Evolutionary conservation across 2,329 filamentous ascomycete genomes (phyloP), one percentile per base, ranked within the genome.

Genomic region (Cladosporium sp.): DNA sequence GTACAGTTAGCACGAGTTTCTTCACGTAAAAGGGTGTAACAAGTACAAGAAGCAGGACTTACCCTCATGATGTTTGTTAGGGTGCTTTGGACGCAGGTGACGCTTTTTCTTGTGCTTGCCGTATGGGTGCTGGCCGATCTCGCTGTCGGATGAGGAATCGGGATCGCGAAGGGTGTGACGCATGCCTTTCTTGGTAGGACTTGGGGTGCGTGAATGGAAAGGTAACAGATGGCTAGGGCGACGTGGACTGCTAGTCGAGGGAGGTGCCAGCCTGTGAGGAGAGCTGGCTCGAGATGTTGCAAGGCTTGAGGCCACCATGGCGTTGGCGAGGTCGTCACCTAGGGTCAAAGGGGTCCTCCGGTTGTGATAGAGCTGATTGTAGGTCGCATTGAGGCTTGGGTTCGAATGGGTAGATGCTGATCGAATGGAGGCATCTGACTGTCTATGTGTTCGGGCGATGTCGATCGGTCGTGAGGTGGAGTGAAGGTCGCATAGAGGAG

Each of bases 281-380:
- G 69, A 55, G 64, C 65, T 54, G 63, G 64, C 61, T 63, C 63
- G 58, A 60, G 62, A 72, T 44, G 85, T 82, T 4, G 88, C 88
- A 0, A 91, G 73, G 19, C 84, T 86, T 2, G 86, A 83, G 2
- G 86, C 87, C 60, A 91, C 79, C 52, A 91, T 89, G 55, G 88
- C 88, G 59, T 82, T 81, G 11, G 86, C 83, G 7, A 91, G 78
- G 0, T 83, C 83, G 52, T 84, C 79, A 8, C 88, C 74, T 1
- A 79, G 78, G 22, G 84, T 73, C 45, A 75, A 69, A 7, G 73
- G 73, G 7, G 70, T 68, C 39, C 72, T 68, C 8, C 66, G 63
- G 20, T 63, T 62, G 4, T 64, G 66, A 51, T 69, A 58, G 7
- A 67, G 55, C 36, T 64, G 62, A 43, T 66, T 58, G 50, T 59